phyloP scores from a whole-genome alignment of 768 basidiomycete species.

The Termitomyces heimii region DNA sequence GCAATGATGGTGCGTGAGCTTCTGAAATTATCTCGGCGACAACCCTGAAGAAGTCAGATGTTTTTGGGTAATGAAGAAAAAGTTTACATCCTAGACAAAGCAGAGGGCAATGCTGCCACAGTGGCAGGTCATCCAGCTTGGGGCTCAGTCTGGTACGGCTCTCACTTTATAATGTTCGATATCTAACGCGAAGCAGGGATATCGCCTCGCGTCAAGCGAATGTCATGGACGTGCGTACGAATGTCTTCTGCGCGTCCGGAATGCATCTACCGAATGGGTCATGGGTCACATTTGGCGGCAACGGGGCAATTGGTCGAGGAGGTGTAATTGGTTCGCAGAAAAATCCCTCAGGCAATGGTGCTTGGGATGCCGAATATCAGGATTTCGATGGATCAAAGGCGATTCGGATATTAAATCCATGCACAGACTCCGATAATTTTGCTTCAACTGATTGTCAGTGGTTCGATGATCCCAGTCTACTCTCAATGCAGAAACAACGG shows the following conservation, averaged over 20 bases:
- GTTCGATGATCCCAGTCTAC: conserved; percentile 60
- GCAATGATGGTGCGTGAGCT: conserved; percentile 42
- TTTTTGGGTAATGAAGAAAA: conserved; percentile 75
- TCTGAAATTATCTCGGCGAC: neutral
- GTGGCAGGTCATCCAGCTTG: conserved; percentile 71
- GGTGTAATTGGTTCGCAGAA: conserved; percentile 50
- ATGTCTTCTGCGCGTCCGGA: conserved; percentile 79
- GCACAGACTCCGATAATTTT: conserved; percentile 44
- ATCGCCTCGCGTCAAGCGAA: conserved; percentile 50
- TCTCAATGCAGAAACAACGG: conserved; percentile 63
- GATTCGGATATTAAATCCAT: conserved; percentile 81
- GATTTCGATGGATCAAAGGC: conserved; percentile 82
- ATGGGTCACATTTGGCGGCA: conserved; percentile 71
- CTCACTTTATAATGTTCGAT: neutral
- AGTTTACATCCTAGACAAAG: conserved; percentile 92
- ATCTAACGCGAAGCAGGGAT: conserved; percentile 38
- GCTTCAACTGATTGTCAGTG: conserved; percentile 52
- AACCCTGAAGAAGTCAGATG: conserved; percentile 38
- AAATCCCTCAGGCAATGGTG: conserved; percentile 39
- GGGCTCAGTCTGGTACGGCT: conserved; percentile 58
- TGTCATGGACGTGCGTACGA: conserved; percentile 68
- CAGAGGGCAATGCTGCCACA: conserved; percentile 64
- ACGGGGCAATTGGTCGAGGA: conserved; percentile 63
- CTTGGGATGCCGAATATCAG: conserved; percentile 62
- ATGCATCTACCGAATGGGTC: conserved; percentile 80